Conservation (phyloP, 2,329 filamentous ascomycete species). For the Hypoxylon sp. region DNA sequence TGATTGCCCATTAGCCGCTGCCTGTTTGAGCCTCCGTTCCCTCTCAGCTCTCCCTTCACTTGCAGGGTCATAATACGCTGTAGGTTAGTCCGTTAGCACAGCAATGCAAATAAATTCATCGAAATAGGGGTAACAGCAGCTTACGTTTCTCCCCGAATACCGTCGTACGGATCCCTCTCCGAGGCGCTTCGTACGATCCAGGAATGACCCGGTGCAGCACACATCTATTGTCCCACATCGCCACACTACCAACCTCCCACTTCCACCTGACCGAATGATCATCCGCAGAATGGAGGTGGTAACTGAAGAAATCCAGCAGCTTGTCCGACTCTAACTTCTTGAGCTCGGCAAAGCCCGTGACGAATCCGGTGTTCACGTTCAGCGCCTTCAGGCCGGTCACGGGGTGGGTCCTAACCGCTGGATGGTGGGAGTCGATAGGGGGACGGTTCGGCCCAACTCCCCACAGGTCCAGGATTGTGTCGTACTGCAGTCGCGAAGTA, state of each 20-base stretch:
- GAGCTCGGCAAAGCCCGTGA: slow-evolving; percentile 64
- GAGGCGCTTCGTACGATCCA: slow-evolving; percentile 56
- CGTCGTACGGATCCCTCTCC: slow-evolving; percentile 59
- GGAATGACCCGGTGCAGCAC: slow-evolving; percentile 61
- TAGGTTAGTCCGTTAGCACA: slow-evolving; percentile 5
- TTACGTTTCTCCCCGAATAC: slow-evolving; percentile 63
- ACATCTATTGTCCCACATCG: slow-evolving; percentile 66
- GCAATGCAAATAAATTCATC: not conserved
- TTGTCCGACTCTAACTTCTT: slow-evolving; percentile 65
- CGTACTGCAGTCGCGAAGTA: slow-evolving; percentile 63
- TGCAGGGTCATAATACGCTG: slow-evolving; percentile 54
- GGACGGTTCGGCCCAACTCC: slow-evolving; percentile 59
- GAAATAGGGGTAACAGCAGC: slow-evolving; percentile 31
- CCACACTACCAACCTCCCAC: slow-evolving; percentile 64
- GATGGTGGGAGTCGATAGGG: slow-evolving; percentile 64
- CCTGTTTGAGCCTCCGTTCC: slow-evolving; percentile 45
- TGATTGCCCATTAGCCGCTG: slow-evolving; percentile 23
- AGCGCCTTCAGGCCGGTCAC: slow-evolving; percentile 63
- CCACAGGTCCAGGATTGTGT: slow-evolving; percentile 63
- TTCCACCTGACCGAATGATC: slow-evolving; percentile 67
- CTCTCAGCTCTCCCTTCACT: slow-evolving; percentile 54
- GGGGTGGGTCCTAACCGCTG: slow-evolving; percentile 64
- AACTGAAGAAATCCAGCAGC: slow-evolving; percentile 62
- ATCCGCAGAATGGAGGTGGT: slow-evolving; percentile 64
- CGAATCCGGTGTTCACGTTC: slow-evolving; percentile 63